Evolutionary conservation across 1,284 basidiomycete genomes (phyloP).

Genomic region (Ustilago tritici): DNA sequence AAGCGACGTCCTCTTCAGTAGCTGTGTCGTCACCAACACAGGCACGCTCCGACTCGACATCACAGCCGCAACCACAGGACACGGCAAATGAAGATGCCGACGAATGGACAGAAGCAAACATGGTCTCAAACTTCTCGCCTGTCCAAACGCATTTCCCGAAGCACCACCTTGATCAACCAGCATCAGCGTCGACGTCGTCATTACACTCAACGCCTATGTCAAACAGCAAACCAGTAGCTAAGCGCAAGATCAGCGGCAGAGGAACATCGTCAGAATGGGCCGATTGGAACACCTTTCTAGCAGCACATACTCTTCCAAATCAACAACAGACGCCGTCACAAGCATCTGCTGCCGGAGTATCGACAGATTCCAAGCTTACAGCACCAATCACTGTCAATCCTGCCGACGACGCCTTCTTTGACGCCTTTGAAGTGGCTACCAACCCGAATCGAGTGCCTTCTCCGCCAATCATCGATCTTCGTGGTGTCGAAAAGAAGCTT

Average conservation of each 20-base stretch:
- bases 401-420: slow-evolving; percentile 56
- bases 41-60: slow-evolving; percentile 13
- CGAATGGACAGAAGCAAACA: slow-evolving; percentile 51
- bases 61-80: not conserved
- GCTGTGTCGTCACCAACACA: slow-evolving; percentile 17
- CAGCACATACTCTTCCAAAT: slow-evolving; percentile 35
- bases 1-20: slow-evolving; percentile 25
- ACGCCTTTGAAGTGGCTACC: slow-evolving; percentile 48
- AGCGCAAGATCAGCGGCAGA: slow-evolving; percentile 26
- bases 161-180: not conserved
- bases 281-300: slow-evolving; percentile 44
- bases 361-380: not conserved
- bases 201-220: not conserved
- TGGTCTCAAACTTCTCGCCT: slow-evolving; percentile 56
- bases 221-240: slow-evolving; percentile 7
- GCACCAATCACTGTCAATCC: slow-evolving; percentile 17
- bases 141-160: slow-evolving; percentile 17
- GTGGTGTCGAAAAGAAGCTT: slow-evolving; percentile 61
- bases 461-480: slow-evolving; percentile 65
- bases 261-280: slow-evolving; percentile 46
- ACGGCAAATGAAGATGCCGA: slow-evolving; percentile 26
- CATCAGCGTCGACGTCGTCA: not conserved
- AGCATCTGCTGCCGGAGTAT: slow-evolving; percentile 2
- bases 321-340: slow-evolving; percentile 15
- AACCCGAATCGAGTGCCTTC: slow-evolving; percentile 47